Evolutionary conservation across 2,329 filamentous ascomycete species (phyloP).

Genomic region (Trichoderma brevicompactum): DNA sequence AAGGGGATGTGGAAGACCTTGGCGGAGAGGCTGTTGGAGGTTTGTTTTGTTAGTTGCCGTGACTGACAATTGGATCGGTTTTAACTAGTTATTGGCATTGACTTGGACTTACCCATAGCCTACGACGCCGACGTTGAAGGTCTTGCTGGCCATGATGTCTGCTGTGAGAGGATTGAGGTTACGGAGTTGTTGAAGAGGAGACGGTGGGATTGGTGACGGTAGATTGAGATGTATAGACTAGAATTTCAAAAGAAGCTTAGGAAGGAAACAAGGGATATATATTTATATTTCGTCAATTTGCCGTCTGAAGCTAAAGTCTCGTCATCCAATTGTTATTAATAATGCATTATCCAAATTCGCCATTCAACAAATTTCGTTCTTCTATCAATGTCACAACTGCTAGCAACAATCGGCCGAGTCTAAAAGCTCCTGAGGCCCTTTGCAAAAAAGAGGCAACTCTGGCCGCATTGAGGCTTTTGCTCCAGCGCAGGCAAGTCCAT

Average conservation of each 20-base stretch:
- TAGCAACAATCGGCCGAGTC: too few species aligned
- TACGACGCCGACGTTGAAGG: conserved; percentile 56
- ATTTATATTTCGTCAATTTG: conserved; percentile 3
- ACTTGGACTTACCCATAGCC: conserved; percentile 56
- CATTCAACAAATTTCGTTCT: background rate
- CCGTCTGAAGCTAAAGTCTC: background rate
- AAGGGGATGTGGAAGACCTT: conserved; percentile 87
- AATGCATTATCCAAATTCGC: background rate
- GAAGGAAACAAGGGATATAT: background rate
- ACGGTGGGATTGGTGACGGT: background rate
- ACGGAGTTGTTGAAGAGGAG: background rate
- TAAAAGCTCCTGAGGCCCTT: background rate
- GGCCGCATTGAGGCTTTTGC: conserved; percentile 24
- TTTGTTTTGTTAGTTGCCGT: conserved; percentile 4
- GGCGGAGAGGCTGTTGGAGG: conserved; percentile 56
- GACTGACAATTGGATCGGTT: conserved; percentile 15
- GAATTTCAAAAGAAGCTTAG: background rate
- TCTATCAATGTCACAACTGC: background rate
- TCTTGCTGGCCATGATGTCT: conserved; percentile 42
- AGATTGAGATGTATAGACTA: background rate
- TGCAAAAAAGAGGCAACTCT: conserved; percentile 9
- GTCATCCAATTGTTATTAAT: conserved; percentile 5
- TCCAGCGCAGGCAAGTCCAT: conserved; percentile 7
- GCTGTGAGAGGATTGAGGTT: background rate
- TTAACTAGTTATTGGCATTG: background rate